Evolutionary conservation across 371 early-diverging fungal species (phyloP).

Genomic region (Mucor circinelloides): DNA sequence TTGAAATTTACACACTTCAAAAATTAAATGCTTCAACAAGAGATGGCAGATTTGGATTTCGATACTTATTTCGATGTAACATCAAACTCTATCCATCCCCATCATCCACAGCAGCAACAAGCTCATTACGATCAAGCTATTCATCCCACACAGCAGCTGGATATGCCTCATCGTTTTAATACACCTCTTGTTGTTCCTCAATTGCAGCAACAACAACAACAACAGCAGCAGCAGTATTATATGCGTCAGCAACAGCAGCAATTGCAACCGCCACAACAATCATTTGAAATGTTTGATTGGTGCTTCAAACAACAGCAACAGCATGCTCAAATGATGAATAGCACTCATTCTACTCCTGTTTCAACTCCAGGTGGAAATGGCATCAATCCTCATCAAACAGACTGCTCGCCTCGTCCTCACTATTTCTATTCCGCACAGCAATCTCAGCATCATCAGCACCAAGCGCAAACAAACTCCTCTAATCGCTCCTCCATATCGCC

Average conservation of each 20-base stretch:
- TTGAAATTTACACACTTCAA: neutral
- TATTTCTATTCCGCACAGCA: neutral
- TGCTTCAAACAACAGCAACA: conserved; percentile 7
- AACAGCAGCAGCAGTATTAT: neutral
- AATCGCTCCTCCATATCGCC: neutral
- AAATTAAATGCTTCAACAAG: conserved; percentile 4
- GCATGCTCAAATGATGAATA: neutral
- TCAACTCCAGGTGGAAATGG: neutral
- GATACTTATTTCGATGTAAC: conserved; percentile 21
- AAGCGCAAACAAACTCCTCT: neutral
- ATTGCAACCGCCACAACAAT: neutral
- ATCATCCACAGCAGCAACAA: conserved; percentile 12
- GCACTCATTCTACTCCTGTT: neutral
- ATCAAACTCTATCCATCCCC: conserved; percentile 1
- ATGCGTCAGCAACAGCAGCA: neutral
- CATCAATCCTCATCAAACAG: neutral
- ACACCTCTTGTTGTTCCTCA: neutral
- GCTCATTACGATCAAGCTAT: neutral
- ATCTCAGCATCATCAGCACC: neutral
- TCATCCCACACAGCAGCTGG: neutral
- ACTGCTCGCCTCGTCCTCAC: neutral
- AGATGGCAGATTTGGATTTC: conserved; percentile 19
- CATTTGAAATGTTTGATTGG: conserved; percentile 7
- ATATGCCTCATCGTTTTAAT: neutral
- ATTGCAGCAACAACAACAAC: neutral